Base-by-base conservation (phyloP, 1,284 basidiomycete genomes). In the Austroboletus olivaceoglutinosus region DNA sequence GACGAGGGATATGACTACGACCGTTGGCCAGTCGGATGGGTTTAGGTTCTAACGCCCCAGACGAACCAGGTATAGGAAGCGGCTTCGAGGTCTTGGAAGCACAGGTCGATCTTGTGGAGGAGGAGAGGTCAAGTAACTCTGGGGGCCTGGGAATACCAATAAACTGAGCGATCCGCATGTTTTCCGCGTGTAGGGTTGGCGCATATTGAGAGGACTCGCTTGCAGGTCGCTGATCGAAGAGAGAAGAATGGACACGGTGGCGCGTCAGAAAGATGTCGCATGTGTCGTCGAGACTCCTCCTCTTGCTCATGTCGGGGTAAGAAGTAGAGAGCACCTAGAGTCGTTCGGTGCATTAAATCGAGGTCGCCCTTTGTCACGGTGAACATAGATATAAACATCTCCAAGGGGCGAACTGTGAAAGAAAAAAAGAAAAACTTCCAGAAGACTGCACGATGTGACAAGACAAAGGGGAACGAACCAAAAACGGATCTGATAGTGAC, bases 1-100 rank as follows among this genome's bases (percentile, higher is more conserved):
- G 91, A 4, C 92, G 83, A 29, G 89, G 86, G 52, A 93, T 80
- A 65, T 92, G 89, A 23, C 25, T 46, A 40, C 43, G 54, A 22
- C 64, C 64, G 29, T 65, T 56, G 27, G 48, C 18, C 1, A 58
- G 47, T 11, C 63, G 57, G 8, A 37, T 29, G 39, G 47, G 43
- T 46, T 63, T 67, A 2, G 54, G 39, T 8, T 52, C 52, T n/a
- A 47, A 15, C 19, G 50, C 11, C 22, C 57, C 58, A 3, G 63
- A 58, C 13, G 65, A 65, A 38, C 62, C 62, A 25, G 62, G 62
- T 2, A 58, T 16, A 13, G 65, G 65, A 27, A 64, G 61, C 6
- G 48, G 54, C 19, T 56, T 66, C 9, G 37, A 10, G 1, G 51
- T 19, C 7, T 44, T 11, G 22, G 30, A 42, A 16, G 30, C 36